These are phyloP conservation scores for Talaromyces wortmannii DNA, from an alignment of 495 filamentous ascomycete species.

Conservation along the genomic window DNA sequence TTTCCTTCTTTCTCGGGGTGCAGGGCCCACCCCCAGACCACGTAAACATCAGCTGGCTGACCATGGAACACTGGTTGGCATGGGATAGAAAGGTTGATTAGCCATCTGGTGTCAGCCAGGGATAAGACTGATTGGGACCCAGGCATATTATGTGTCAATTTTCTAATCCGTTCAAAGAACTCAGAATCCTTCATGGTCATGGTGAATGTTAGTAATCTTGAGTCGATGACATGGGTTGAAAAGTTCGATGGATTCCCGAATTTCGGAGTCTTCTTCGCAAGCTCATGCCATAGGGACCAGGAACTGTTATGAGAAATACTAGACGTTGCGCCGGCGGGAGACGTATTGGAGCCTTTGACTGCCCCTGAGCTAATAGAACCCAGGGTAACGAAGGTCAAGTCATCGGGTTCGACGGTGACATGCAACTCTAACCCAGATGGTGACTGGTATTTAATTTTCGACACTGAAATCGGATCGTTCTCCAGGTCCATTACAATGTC, in stretches of 20 bases:
- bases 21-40: conserved; percentile 31
- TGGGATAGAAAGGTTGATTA: conserved; percentile 26
- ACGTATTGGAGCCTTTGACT: conserved; percentile 14
- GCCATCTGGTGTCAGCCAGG: conserved; percentile 28
- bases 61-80: conserved; percentile 26
- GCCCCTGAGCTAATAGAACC: conserved; percentile 22
- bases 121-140: conserved; percentile 26
- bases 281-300: conserved; percentile 19
- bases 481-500: conserved; percentile 15
- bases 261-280: conserved; percentile 12
- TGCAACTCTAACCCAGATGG: conserved; percentile 7
- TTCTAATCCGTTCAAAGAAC: conserved; percentile 19
- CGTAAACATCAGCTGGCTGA: conserved; percentile 17
- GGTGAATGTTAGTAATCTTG: conserved; percentile 28
- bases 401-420: conserved; percentile 11
- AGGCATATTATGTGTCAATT: conserved; percentile 18
- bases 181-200: conserved; percentile 22
- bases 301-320: conserved; percentile 12
- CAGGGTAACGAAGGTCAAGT: conserved; percentile 22
- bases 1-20: conserved; percentile 19
- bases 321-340: conserved; percentile 9
- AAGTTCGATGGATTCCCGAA: conserved; percentile 32
- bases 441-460: not conserved
- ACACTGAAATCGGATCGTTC: conserved; percentile 2
- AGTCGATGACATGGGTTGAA: conserved; percentile 20